Conservation (phyloP, 495 filamentous ascomycete genomes). For the Corynascus novoguineensis region DNA sequence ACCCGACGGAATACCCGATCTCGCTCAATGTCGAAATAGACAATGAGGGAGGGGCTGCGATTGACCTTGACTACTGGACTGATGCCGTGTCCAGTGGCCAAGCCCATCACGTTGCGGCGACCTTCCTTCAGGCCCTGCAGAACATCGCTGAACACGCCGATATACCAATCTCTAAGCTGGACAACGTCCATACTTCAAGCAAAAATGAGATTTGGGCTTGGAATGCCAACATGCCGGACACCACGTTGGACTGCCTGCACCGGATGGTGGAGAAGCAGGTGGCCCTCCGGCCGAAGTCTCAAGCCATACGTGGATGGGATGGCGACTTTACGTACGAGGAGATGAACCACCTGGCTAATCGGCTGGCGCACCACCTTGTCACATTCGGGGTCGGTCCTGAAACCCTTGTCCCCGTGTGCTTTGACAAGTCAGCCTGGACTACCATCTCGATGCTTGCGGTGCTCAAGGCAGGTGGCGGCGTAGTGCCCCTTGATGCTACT, state of each 20-base stretch:
- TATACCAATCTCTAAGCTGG: conserved; percentile 12
- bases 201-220: conserved; percentile 19
- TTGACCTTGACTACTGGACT: conserved; percentile 56
- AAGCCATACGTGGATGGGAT: conserved; percentile 42
- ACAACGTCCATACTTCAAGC: conserved; percentile 10
- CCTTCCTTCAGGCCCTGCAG: conserved; percentile 42
- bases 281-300: conserved; percentile 14
- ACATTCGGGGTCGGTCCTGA: conserved; percentile 47
- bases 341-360: conserved; percentile 32
- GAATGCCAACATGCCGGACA: conserved; percentile 22
- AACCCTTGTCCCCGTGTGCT: conserved; percentile 41
- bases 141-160: conserved; percentile 38
- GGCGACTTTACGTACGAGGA: conserved; percentile 49
- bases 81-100: conserved; percentile 33
- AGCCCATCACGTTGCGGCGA: conserved; percentile 47
- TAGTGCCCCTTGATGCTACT: conserved; percentile 51
- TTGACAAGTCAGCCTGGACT: conserved; percentile 47
- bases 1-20: conserved; percentile 53
- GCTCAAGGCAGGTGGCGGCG: conserved; percentile 41
- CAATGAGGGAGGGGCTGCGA: conserved; percentile 36
- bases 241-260: conserved; percentile 16
- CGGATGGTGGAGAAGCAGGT: conserved; percentile 21
- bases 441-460: conserved; percentile 44
- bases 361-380: conserved; percentile 38
- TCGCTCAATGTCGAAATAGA: conserved; percentile 51